A percentile compares a stretch with the other conserved stretches of the same genome.
Evolutionary conservation across 1,284 basidiomycete genomes (phyloP).

Genomic region (Acaromyces ingoldii): DNA sequence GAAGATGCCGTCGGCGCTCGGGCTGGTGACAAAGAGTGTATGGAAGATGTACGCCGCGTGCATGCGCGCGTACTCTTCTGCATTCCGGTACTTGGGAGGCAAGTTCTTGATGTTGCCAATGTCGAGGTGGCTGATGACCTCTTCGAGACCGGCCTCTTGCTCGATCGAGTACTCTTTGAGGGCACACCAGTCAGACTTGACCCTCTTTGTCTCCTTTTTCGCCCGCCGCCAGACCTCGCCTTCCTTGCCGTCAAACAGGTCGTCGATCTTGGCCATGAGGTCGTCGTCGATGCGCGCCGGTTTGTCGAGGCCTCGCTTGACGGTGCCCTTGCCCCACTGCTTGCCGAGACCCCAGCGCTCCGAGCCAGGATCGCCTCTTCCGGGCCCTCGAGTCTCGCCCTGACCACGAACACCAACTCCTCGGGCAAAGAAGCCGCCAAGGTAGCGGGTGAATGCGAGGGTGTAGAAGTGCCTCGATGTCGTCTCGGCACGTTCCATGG

Average conservation of each 20-base stretch:
- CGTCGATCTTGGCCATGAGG: conserved; percentile 33
- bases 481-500: conserved; percentile 39
- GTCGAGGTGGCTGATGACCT: conserved; percentile 34
- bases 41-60: conserved; percentile 44
- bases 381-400: conserved; percentile 44
- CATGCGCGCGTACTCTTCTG: conserved; percentile 44
- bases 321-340: conserved; percentile 49
- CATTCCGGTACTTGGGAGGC: conserved; percentile 38
- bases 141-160: conserved; percentile 45
- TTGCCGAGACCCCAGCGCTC: conserved; percentile 50
- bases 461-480: conserved; percentile 39
- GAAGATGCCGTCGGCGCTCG: conserved; percentile 42
- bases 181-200: conserved; percentile 31
- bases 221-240: conserved; percentile 34
- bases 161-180: conserved; percentile 49
- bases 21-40: conserved; percentile 41
- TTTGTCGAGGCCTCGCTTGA: conserved; percentile 48
- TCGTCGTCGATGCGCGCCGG: conserved; percentile 32
- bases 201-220: conserved; percentile 33
- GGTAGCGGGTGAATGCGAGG: conserved; percentile 36
- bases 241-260: conserved; percentile 31
- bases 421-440: conserved; percentile 43
- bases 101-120: conserved; percentile 42
- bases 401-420: conserved; percentile 46
- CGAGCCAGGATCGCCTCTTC: conserved; percentile 37